These are phyloP conservation scores for Daedaleopsis nitida DNA, from an alignment of 768 basidiomycete genomes.

Conservation along the genomic window DNA sequence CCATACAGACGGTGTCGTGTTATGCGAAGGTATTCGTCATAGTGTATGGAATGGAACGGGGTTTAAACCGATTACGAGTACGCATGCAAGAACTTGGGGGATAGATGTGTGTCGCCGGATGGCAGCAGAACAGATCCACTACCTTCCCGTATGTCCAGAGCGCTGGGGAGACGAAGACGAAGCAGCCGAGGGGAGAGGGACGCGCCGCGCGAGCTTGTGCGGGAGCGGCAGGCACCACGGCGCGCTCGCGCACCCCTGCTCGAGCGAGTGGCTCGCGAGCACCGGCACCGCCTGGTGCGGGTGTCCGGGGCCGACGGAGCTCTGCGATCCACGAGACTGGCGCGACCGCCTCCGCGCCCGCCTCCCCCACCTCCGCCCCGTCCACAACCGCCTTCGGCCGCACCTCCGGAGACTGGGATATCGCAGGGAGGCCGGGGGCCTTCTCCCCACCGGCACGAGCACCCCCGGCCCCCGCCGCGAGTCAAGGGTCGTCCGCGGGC, in stretches of 20 bases:
- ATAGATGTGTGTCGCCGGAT: too few relatives aligned
- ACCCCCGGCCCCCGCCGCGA: slow-evolving; percentile 4
- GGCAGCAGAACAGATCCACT: too few relatives aligned
- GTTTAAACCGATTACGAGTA: too few relatives aligned
- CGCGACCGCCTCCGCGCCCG: neutral
- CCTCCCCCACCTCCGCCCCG: neutral
- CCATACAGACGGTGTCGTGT: too few relatives aligned
- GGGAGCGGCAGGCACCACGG: slow-evolving; percentile 13
- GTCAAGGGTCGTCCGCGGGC: slow-evolving; percentile 39
- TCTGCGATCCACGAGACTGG: neutral
- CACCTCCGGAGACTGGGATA: neutral
- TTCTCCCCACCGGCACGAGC: neutral
- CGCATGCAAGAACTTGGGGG: too few relatives aligned
- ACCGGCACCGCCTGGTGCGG: slow-evolving; percentile 3
- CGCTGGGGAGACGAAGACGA: neutral
- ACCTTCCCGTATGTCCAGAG: neutral
- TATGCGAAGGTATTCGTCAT: too few relatives aligned
- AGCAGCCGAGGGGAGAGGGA: neutral
- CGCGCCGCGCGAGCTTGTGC: neutral
- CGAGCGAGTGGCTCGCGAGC: slow-evolving; percentile 15
- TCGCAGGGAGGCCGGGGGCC: neutral
- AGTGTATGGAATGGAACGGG: too few relatives aligned
- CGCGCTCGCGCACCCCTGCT: slow-evolving; percentile 6
- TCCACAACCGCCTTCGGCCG: neutral
- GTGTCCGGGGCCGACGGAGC: neutral